Evolutionary conservation across 2,329 filamentous ascomycete species (phyloP), one percentile per base, ranked within the genome.

Genomic region (Scedosporium dehoogii): DNA sequence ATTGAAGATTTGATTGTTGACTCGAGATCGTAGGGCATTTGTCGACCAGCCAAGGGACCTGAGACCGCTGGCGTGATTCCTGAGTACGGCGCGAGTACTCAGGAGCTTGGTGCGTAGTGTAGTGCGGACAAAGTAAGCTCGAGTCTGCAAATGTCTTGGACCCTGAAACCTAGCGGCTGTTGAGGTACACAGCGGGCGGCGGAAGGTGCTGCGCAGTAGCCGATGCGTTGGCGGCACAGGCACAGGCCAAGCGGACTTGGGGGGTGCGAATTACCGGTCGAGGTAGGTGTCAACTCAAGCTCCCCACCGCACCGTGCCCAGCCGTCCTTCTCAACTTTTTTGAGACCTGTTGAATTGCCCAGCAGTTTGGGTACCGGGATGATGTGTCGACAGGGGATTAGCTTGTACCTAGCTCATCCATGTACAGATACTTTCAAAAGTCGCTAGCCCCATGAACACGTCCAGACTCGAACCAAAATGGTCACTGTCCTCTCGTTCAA

Each of bases 311-410:
- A 55, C 59, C 59, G n/a, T 33, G 55, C 55, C 33, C 59, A 21
- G 18, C 48, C 23, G 42, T 23, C 27, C 59, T 61, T 38, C 59
- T 61, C 59, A 61, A 61, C 59, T 61, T 41, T 61, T 61, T 61
- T 41, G 46, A 61, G 59, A 56, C 46, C 59, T 61, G 59, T 61
- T 61, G 59, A 61, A 61, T 56, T 42, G 27, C 48, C 59, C 51
- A 55, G 51, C 51, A 55, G 16, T 55, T 55, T 55, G 59, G 59
- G 55, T 61, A 44, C 59, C 38, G 29, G 59, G 59, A 42, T 18
- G 25, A 14, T 14, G 59, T 29, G 42, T 51, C 21, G 59, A 42
- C 48, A 61, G 48, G 48, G 59, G 29, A n/a, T 16, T 41, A 41
- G 27, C n/a, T 58, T 41, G 55, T 33, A 58, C 55, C 55, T 58